Base-by-base conservation (phyloP, 2,329 filamentous ascomycete genomes). In the Coniochaeta hoffmannii region DNA sequence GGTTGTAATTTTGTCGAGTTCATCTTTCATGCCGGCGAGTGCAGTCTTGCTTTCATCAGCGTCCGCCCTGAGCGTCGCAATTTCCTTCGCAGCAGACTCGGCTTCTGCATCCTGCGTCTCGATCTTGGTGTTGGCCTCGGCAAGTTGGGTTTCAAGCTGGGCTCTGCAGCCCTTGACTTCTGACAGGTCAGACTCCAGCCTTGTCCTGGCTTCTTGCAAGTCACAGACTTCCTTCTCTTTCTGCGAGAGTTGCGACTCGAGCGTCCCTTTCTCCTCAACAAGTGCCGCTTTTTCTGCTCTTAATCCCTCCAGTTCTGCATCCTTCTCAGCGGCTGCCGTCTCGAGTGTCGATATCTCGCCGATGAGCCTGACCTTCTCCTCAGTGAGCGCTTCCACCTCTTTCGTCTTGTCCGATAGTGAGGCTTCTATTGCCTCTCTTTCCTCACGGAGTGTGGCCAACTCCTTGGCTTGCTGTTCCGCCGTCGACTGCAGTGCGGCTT, bases 121-220 rank as follows among this genome's bases (percentile, higher is more conserved):
- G 24, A 61, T 49, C 14, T 62, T 61, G 12, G 58, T 59, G 44
- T 62, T 60, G 4, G 59, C 58, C 26, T 59, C 58, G 12, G 53
- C 44, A 12, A 61, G 53, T 11, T 58, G 50, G 24, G 58, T 53
- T 46, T 63, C 60, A 6, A 62, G 59, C 6, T 19, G 56, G 22
- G 54, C 35, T 51, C 59, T 62, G 49, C 51, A 54, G 12, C 53
- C 58, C 22, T 62, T 57, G 34, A 63, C 59, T 14, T n/a, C 26
- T 32, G 52, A 57, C n/a, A 63, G 59, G 26, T 64, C 60, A 32
- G 62, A 59, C 32, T 63, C 59, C 30, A 66, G 60, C 54, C 59
- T 58, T 10, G 58, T 50, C 32, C 61, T 61, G 56, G 61, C 57
- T 34, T 61, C 56, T 41, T 64, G 60, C 1, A 68, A 61, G 3